Percentiles rank a stretch among this genome's conserved stretches.
Conservation (phyloP, 768 basidiomycete genomes). For the Hortiboletus flavorubellus region DNA sequence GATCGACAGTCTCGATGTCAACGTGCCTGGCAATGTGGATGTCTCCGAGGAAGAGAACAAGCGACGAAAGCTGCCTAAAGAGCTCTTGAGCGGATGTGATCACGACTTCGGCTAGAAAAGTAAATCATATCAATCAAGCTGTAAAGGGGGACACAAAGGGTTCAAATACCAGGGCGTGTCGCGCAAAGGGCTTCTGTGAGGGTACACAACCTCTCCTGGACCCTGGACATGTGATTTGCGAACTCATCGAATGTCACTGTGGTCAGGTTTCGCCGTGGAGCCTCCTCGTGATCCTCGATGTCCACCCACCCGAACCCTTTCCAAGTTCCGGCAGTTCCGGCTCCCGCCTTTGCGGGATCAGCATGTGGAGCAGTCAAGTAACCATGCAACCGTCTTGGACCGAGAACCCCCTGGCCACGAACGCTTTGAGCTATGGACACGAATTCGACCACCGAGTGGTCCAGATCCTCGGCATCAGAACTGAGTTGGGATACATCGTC, state of each 20-base stretch:
- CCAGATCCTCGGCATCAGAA: conserved; percentile 69
- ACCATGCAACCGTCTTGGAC: conserved; percentile 37
- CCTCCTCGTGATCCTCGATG: conserved; percentile 32
- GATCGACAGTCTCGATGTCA: conserved; percentile 46
- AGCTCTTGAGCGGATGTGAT: conserved; percentile 30
- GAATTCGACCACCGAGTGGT: conserved; percentile 64
- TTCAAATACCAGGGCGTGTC: conserved; percentile 20
- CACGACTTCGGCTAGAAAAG: conserved; percentile 21
- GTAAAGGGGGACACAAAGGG: not conserved
- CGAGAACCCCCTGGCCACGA: conserved; percentile 24
- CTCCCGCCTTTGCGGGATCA: conserved; percentile 43
- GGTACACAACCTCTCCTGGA: conserved; percentile 28
- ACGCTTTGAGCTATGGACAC: conserved; percentile 57
- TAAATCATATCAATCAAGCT: not conserved
- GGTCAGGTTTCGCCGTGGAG: conserved; percentile 28
- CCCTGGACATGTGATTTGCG: conserved; percentile 20
- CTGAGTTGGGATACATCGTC: conserved; percentile 48
- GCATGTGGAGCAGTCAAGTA: conserved; percentile 36
- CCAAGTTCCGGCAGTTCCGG: conserved; percentile 51
- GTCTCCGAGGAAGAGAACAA: conserved; percentile 42
- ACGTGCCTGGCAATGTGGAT: conserved; percentile 51
- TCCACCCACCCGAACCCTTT: conserved; percentile 52
- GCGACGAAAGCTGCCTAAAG: conserved; percentile 38
- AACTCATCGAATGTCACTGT: conserved; percentile 34
- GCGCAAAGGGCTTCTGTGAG: conserved; percentile 20